Conservation (phyloP, 306 rosid species). For the Lathyrus tuberosus region DNA sequence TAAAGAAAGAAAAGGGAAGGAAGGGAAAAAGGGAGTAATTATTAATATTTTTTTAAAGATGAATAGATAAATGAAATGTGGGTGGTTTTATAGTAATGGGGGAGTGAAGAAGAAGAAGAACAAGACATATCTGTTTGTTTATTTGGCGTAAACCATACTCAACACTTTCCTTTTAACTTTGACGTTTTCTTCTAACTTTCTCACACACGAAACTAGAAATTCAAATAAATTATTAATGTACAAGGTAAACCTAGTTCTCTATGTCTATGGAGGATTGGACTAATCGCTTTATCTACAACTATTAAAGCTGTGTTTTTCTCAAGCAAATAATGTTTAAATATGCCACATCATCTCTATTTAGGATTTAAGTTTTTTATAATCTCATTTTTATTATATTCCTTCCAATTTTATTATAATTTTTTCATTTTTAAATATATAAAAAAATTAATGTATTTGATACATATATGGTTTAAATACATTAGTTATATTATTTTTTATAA, state of each 20-base stretch:
- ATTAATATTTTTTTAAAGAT: background rate
- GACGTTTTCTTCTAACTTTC: slow-evolving; percentile 34
- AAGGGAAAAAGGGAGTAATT: slow-evolving; percentile 34
- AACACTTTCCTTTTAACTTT: slow-evolving; percentile 53
- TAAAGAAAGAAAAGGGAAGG: slow-evolving; percentile 6
- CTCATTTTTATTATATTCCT: too few species aligned
- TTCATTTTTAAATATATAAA: too few species aligned
- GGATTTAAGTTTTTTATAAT: too few species aligned
- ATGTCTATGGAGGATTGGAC: background rate
- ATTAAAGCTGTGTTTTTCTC: too few species aligned
- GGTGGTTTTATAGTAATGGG: slow-evolving; percentile 62
- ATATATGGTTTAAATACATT: too few species aligned
- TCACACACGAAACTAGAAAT: background rate
- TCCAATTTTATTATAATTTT: too few species aligned
- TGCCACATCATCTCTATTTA: too few species aligned
- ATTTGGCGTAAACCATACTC: slow-evolving; percentile 87
- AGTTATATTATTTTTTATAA: too few species aligned
- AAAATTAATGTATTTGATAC: too few species aligned
- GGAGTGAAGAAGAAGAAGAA: slow-evolving; percentile 35
- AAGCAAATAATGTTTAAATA: too few species aligned
- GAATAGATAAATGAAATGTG: slow-evolving; percentile 23
- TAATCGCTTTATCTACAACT: background rate
- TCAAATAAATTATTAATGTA: too few species aligned
- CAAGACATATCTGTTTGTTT: slow-evolving; percentile 50
- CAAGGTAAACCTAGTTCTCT: background rate